These are phyloP conservation scores for Colletotrichum tofieldiae DNA, from an alignment of 2,329 filamentous ascomycete genomes.

Conservation along the genomic window DNA sequence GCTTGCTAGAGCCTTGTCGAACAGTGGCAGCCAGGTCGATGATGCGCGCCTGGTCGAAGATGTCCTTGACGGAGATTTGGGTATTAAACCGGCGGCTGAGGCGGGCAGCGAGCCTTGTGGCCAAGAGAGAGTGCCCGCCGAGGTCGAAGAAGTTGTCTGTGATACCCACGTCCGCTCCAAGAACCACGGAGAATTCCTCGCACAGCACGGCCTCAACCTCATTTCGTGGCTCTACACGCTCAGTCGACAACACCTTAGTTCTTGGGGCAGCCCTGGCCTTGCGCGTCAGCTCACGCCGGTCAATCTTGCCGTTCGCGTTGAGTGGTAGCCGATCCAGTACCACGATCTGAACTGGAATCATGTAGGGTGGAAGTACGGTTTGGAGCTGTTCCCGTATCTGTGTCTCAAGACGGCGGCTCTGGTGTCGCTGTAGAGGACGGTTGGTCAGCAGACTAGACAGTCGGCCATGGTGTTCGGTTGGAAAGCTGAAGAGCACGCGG, in stretches of 20 bases:
- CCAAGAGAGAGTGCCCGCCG: constrained; percentile 43
- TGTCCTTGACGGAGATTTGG: constrained; percentile 29
- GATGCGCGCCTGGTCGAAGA: constrained; percentile 34
- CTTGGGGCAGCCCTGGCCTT: constrained; percentile 36
- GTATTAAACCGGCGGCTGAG: constrained; percentile 26
- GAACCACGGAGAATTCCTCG: constrained; percentile 30
- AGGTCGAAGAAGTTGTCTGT: constrained; percentile 43
- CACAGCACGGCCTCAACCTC: constrained; percentile 37
- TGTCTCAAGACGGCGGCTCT: not conserved
- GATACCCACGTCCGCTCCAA: constrained; percentile 33
- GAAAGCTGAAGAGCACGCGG: constrained; percentile 14
- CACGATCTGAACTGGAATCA: constrained; percentile 48
- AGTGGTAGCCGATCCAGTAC: constrained; percentile 47
- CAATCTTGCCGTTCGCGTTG: constrained; percentile 48
- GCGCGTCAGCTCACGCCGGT: constrained; percentile 38
- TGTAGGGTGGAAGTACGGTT: constrained; percentile 47
- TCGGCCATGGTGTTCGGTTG: constrained; percentile 5
- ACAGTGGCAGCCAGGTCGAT: constrained; percentile 22
- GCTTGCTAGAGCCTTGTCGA: not conserved
- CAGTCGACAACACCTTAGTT: not conserved
- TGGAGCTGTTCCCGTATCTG: not conserved
- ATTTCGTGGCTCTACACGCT: constrained; percentile 18
- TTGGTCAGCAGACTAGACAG: not conserved
- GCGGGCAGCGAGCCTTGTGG: constrained; percentile 23
- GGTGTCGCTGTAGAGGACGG: constrained; percentile 4